phyloP scores from a whole-genome alignment of 495 filamentous ascomycete genomes.

The Lepidopterella palustris region DNA sequence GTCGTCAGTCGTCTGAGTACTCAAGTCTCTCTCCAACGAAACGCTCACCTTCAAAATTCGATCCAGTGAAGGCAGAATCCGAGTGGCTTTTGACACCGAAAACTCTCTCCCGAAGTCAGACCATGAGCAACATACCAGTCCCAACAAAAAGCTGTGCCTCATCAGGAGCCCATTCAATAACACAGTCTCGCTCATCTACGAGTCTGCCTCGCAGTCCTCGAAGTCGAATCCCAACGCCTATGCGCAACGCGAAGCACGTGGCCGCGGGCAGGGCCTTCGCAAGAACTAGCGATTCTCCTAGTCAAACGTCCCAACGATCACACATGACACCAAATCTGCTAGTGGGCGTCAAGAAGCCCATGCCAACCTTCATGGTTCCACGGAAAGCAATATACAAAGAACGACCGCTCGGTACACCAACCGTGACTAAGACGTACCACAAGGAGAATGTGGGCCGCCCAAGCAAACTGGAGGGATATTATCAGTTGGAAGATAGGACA shows the following conservation, averaged over 20 bases:
- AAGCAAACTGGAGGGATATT: background rate
- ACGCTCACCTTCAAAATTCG: background rate
- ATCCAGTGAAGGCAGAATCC: background rate
- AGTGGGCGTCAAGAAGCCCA: background rate
- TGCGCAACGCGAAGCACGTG: background rate
- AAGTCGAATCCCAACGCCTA: background rate
- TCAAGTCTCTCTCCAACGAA: background rate
- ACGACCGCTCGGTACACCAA: background rate
- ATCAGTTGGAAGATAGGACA: background rate
- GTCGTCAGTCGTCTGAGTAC: background rate
- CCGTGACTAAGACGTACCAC: background rate
- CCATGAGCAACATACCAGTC: slow-evolving; percentile 2
- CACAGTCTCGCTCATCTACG: background rate
- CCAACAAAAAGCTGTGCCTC: background rate
- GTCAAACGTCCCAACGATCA: background rate
- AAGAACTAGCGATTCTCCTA: background rate
- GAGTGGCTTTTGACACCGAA: background rate
- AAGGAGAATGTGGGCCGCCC: background rate
- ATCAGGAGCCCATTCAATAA: background rate
- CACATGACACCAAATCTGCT: background rate
- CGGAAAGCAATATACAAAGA: background rate
- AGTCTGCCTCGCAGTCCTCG: background rate
- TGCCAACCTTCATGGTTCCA: background rate
- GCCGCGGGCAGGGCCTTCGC: background rate
- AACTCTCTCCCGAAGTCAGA: background rate